Percentiles rank a stretch among this genome's conserved stretches.
phyloP scores from a whole-genome alignment of 2,329 filamentous ascomycete species.

The Cordyceps fumosorosea region DNA sequence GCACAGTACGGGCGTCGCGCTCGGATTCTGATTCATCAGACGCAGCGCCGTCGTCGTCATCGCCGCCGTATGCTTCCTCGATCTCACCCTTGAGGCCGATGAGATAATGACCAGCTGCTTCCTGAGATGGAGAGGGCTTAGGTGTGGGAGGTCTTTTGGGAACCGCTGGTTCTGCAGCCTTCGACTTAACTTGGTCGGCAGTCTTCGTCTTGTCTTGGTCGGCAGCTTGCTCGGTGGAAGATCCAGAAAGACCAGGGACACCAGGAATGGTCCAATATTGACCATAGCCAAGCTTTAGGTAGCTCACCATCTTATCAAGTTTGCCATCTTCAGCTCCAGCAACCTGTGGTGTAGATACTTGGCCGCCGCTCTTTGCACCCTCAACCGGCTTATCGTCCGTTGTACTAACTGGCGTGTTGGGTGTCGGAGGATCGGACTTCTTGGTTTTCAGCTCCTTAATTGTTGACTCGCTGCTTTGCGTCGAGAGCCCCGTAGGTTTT shows the following conservation, averaged over 20 bases:
- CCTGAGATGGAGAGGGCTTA: slow-evolving; percentile 20
- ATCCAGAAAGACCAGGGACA: slow-evolving; percentile 14
- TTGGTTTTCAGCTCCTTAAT: neutral
- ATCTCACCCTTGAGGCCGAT: slow-evolving; percentile 63
- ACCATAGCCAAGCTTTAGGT: slow-evolving; percentile 60
- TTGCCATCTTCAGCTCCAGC: slow-evolving; percentile 29
- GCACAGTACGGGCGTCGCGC: slow-evolving; percentile 48
- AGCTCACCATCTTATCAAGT: slow-evolving; percentile 53
- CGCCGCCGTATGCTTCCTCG: slow-evolving; percentile 35
- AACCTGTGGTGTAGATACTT: neutral
- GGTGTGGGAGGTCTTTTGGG: slow-evolving; percentile 1
- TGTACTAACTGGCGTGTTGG: neutral
- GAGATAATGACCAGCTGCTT: slow-evolving; percentile 47
- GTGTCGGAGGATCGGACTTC: neutral
- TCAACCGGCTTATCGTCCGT: neutral
- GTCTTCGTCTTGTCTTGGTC: slow-evolving; percentile 14
- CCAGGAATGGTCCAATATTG: slow-evolving; percentile 54
- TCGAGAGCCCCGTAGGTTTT: neutral
- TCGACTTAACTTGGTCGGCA: neutral
- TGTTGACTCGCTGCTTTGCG: neutral
- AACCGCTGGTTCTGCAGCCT: slow-evolving; percentile 9
- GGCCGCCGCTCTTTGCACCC: neutral
- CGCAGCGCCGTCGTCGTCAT: slow-evolving; percentile 23
- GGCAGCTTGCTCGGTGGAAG: slow-evolving; percentile 11
- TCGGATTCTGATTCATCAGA: slow-evolving; percentile 27